Evolutionary conservation across 2,329 filamentous ascomycete genomes (phyloP), one percentile per base, ranked within the genome.

Genomic region (Fusarium miscanthi): DNA sequence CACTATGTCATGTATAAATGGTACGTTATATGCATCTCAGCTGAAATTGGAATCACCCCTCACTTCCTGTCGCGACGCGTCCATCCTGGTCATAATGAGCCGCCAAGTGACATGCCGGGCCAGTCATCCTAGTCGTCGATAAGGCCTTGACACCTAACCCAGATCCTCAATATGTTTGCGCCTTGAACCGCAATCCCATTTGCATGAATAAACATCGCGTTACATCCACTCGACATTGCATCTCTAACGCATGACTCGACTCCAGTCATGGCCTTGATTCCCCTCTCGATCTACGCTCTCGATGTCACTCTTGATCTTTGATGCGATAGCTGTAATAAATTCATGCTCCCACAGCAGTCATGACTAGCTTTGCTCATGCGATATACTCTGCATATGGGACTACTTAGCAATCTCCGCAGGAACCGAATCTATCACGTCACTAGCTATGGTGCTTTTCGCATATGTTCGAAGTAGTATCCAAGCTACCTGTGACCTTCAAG

Each of bases 161-260:
- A 42, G 25, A 57, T 51, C 54, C 46, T 43, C 41, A 53, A 49
- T 51, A 46, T 51, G 17, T 31, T 58, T 31, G 42, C 35, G 56
- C 61, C 64, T 66, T 63, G 42, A 48, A 70, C 70, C 51, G 51
- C 43, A 40, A 59, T 58, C 59, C 35, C 48, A 61, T 27, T 49
- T 13, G 46, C 46, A 45, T 17, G 42, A 33, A 31, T 66, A 35
- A 45, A 62, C 48, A 70, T 75, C 63, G 59, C 42, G 63, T 75
- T 66, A 60, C 60, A 73, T 75, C 16, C 38, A 31, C 66, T 63
- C 59, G 42, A 58, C 35, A 45, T 30, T 70, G 70, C 67, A 58
- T 75, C 58, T 68, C 49, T 48, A 68, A 59, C n/a, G 46, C 56
- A 49, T 61, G 48, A 52, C 41, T 66, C n/a, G 58, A 60, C 57